Conservation (phyloP, 345 rosid species). For the Brassica rapa region DNA sequence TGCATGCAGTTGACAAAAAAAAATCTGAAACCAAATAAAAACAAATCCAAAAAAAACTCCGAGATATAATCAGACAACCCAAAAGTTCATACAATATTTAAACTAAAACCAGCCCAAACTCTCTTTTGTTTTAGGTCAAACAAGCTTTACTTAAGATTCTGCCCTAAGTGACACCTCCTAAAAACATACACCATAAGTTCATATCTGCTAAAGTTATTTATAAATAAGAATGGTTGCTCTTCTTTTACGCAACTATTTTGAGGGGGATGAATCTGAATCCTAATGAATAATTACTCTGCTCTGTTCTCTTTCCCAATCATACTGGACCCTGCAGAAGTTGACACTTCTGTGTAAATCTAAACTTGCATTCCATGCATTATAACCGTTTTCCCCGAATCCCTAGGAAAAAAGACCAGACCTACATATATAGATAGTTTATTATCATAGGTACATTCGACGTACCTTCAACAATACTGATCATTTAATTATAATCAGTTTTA, state of each 20-base stretch:
- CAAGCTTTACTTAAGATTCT: neutral
- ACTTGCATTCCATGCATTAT: slow-evolving; percentile 25
- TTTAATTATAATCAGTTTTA: neutral
- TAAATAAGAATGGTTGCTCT: slow-evolving; percentile 27
- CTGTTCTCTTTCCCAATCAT: slow-evolving; percentile 35
- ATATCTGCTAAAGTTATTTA: slow-evolving; percentile 8
- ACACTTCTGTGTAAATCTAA: slow-evolving; percentile 26
- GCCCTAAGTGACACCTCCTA: neutral
- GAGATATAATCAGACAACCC: neutral
- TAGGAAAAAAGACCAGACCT: neutral
- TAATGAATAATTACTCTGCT: slow-evolving; percentile 19
- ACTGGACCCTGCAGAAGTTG: slow-evolving; percentile 37
- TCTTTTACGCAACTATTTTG: slow-evolving; percentile 8
- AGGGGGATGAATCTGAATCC: slow-evolving; percentile 24
- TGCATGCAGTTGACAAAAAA: neutral
- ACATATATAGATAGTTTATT: neutral
- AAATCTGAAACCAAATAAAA: neutral
- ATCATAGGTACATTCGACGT: neutral
- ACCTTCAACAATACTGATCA: neutral
- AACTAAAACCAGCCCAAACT: neutral
- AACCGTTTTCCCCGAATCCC: slow-evolving; percentile 19
- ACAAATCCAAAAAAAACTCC: neutral
- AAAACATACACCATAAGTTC: neutral
- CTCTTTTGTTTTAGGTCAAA: neutral
- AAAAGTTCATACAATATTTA: neutral